Percentiles rank a stretch among this genome's conserved stretches.
Evolutionary conservation across 768 basidiomycete species (phyloP).

Genomic region (Collybia mongolica): DNA sequence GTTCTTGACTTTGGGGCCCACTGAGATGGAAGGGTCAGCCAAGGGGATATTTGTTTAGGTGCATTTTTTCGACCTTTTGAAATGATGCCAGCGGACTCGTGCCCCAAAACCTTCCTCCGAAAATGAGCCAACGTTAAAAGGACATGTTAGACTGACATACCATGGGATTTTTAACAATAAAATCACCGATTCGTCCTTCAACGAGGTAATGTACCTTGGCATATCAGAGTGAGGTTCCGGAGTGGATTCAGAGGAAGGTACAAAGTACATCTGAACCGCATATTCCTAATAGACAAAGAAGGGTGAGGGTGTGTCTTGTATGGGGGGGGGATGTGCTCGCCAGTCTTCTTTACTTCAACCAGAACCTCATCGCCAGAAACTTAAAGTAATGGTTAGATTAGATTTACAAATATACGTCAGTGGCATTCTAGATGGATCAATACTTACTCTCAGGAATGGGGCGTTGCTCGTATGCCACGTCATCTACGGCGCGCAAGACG

Average conservation of each 20-base stretch:
- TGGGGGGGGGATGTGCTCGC: constrained; percentile 33
- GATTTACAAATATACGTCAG: neutral
- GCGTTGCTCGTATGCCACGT: constrained; percentile 69
- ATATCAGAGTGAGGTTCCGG: constrained; percentile 12
- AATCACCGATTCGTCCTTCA: constrained; percentile 80
- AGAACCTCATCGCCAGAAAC: constrained; percentile 78
- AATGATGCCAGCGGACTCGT: constrained; percentile 86
- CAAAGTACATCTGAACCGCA: constrained; percentile 81
- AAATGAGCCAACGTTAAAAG: constrained; percentile 31
- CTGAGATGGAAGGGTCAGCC: constrained; percentile 30
- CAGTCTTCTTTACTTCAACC: constrained; percentile 90
- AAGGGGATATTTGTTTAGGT: neutral
- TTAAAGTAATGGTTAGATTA: constrained; percentile 20
- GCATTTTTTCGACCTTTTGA: constrained; percentile 48
- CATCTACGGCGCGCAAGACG: constrained; percentile 66
- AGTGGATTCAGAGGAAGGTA: constrained; percentile 7
- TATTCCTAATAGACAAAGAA: constrained; percentile 55
- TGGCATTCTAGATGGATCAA: neutral
- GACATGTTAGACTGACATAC: constrained; percentile 30
- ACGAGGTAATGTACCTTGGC: constrained; percentile 72
- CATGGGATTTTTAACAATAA: constrained; percentile 80
- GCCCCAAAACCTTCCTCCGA: constrained; percentile 87
- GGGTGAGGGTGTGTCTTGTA: constrained; percentile 3
- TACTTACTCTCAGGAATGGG: constrained; percentile 70
- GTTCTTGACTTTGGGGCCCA: constrained; percentile 73